A percentile compares a stretch with the other conserved stretches of the same genome.
Evolutionary conservation across 768 basidiomycete genomes (phyloP).

Genomic region (Suillus clintonianus): DNA sequence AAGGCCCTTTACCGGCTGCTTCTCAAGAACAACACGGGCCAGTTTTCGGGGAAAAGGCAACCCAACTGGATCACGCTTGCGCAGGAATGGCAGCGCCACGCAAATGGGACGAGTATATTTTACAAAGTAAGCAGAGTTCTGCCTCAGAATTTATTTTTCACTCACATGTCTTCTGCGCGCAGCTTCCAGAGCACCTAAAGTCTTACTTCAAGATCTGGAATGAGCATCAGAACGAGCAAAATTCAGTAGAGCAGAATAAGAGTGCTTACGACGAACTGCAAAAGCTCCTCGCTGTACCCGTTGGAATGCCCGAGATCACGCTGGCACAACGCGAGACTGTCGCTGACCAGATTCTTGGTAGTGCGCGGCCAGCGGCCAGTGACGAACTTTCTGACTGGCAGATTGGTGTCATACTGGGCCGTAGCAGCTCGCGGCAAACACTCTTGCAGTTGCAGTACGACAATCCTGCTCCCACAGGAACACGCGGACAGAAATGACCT

Average conservation of each 20-base stretch:
- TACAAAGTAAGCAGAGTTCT: no score
- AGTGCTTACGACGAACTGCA: background rate
- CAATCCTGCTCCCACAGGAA: background rate
- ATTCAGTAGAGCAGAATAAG: background rate
- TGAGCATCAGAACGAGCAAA: constrained; percentile 2
- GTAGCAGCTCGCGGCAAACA: background rate
- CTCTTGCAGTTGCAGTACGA: background rate
- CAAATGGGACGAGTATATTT: constrained; percentile 15
- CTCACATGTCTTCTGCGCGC: no score
- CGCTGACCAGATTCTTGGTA: background rate
- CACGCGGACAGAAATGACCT: background rate
- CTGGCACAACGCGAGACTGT: background rate
- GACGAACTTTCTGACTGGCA: background rate
- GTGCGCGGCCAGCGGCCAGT: background rate
- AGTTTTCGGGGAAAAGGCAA: background rate
- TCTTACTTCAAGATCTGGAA: constrained; percentile 10
- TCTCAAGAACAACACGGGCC: background rate
- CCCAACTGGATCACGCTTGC: constrained; percentile 16
- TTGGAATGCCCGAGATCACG: background rate
- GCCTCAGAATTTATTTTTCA: no score
- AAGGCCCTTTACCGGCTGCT: constrained; percentile 19
- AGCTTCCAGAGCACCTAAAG: constrained; percentile 13
- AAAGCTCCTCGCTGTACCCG: background rate
- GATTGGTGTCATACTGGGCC: background rate
- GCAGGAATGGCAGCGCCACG: constrained; percentile 8